Base-by-base conservation (phyloP, 2,329 filamentous ascomycete genomes). In the Cordyceps sp. region DNA sequence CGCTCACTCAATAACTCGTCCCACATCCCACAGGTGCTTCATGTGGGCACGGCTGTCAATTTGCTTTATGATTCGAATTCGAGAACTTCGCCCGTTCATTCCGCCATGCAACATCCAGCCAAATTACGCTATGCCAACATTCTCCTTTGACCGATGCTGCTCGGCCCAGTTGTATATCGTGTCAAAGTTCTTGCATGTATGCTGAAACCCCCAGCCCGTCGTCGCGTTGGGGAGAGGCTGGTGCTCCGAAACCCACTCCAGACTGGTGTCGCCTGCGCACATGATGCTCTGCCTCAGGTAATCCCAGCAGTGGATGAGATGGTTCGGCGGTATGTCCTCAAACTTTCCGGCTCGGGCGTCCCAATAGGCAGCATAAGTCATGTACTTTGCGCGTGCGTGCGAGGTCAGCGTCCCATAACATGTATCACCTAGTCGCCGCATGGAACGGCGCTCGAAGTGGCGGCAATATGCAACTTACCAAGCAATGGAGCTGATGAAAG, bases 241-340 rank as follows among this genome's bases (percentile, higher is more conserved):
- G 15, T 28, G 24, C 14, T 26, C 33, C 2, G 33, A 31, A 31
- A 54, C 51, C 23, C 58, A 58, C 45, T 63, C 59, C 29, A 62
- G 45, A 2, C 58, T 58, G 36, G 58, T 59, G 37, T 63, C 60
- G 32, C 57, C 54, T 19, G 48, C 53, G 44, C 60, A 63, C 51
- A 62, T 54, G 36, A 64, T 56, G 25, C 56, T 56, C 42, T 63
- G 56, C 10, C 60, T 49, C 46, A 64, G 53, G 43, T 63, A 63
- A 40, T 58, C 55, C 43, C 62, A 59, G 49, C 60, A 64, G 48
- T 63, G 60, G 33, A 58, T 55, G 50, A 63, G 58, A 44, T 63
- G 59, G 54, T 16, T 29, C 18, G 29, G 28, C 13, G 16, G 15
- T 5, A 20, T 14, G 12, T 33, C 29, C n/a, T 36, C 29, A 12